phyloP scores from a whole-genome alignment of 2,329 filamentous ascomycete species.

The Clonostachys byssicola region DNA sequence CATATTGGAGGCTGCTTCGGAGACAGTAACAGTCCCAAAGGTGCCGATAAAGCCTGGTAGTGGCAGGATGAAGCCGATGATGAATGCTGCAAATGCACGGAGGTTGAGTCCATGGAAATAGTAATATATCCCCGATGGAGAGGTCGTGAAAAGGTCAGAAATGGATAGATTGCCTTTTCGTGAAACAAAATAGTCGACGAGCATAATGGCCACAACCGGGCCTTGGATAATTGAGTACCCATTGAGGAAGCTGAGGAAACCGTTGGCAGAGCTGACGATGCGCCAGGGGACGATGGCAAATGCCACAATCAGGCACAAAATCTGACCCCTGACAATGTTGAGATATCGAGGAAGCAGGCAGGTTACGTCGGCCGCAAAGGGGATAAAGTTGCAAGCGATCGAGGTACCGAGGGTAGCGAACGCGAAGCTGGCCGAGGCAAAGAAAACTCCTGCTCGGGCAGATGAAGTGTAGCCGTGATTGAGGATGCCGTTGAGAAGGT shows the following conservation, averaged over 20 bases:
- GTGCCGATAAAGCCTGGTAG: background rate
- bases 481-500: too few relatives aligned
- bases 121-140: background rate
- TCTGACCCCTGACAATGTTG: slow-evolving; percentile 52
- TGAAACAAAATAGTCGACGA: slow-evolving; percentile 10
- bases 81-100: background rate
- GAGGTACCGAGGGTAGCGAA: too few relatives aligned
- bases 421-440: too few relatives aligned
- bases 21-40: background rate
- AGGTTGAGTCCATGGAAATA: background rate
- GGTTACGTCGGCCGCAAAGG: slow-evolving; percentile 14
- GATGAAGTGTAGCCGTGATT: too few relatives aligned
- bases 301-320: slow-evolving; percentile 16
- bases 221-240: slow-evolving; percentile 16
- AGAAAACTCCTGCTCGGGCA: too few relatives aligned
- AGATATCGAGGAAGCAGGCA: slow-evolving; percentile 46
- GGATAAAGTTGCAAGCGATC: background rate
- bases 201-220: slow-evolving; percentile 14
- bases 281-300: slow-evolving; percentile 16
- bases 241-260: slow-evolving; percentile 12
- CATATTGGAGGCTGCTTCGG: too few relatives aligned
- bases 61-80: background rate
- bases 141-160: too few relatives aligned
- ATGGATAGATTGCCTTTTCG: too few relatives aligned
- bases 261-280: slow-evolving; percentile 14